Base-by-base conservation (phyloP, 495 filamentous ascomycete genomes). In the Podospora bellae-mahoneyi region DNA sequence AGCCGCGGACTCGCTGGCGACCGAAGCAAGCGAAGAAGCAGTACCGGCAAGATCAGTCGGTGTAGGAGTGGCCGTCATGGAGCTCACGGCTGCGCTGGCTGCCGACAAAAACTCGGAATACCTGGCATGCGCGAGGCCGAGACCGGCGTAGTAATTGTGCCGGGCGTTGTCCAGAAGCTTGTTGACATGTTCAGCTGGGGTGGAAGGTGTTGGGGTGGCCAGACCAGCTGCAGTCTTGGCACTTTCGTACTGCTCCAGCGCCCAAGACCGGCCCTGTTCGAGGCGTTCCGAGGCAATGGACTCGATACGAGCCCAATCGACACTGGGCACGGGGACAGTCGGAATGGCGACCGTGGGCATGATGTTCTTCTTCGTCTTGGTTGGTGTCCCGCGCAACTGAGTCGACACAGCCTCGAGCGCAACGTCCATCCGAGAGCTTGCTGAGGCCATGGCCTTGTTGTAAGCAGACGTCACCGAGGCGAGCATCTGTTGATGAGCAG, bases 101-200 rank as follows among this genome's bases (percentile, higher is more conserved):
- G 89, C 87, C 15, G 82, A 82, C 6, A 93, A 68, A 71, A 94
- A 93, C 30, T 89, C 87, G 10, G 89, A 87, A 71, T 92, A 94
- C 20, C 87, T 86, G 57, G 88, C 91, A 73, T 95, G 90, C 3
- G 92, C 92, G 23, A 92, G 70, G 18, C 92, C 92, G 64, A 94
- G 70, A 10, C 87, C 90, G 65, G 92, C 89, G 70, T 93, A 93
- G 75, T 93, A 95, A 69, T 88, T 89, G 64, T 87, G 81, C 68
- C 86, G 87, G 30, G 89, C 88, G 56, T 85, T 78, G 65, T 88
- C 85, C 20, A 86, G 80, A 9, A 90, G 70, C 69, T 89, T 84
- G 69, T 82, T 80, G 18, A 81, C 80, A 57, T 82, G 76, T 56
- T 82, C 75, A 56, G 79, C 67, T 19, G 76, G 77, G 15, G 76